Conservation (phyloP, 495 filamentous ascomycete species). For the Penicillium diatomitis region DNA sequence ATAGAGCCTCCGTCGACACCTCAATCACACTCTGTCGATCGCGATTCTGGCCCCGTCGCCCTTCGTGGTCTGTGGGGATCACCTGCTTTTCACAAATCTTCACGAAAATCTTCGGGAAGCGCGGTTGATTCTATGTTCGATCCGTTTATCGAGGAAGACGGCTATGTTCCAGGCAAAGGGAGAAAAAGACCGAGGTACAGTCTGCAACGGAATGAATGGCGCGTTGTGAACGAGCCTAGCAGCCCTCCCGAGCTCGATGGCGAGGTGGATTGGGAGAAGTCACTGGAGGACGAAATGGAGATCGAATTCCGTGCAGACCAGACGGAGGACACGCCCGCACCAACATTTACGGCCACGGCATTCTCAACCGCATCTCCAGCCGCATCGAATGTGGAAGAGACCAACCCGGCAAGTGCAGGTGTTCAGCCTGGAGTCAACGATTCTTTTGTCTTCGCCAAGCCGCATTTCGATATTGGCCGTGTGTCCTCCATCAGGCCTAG, state of each 20-base stretch:
- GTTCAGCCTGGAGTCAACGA: conserved; percentile 11
- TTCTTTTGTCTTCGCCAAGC: conserved; percentile 12
- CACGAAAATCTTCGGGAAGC: conserved; percentile 50
- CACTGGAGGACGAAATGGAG: conserved; percentile 29
- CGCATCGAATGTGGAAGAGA: conserved; percentile 2
- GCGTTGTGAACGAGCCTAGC: conserved; percentile 54
- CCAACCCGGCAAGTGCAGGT: conserved; percentile 4
- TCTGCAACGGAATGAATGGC: conserved; percentile 58
- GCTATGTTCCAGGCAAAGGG: conserved; percentile 49
- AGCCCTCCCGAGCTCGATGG: conserved; percentile 49
- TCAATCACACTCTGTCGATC: conserved; percentile 2
- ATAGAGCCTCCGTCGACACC: conserved; percentile 28
- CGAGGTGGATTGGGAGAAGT: conserved; percentile 21
- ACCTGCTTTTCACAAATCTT: conserved; percentile 65
- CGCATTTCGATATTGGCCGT: conserved; percentile 10
- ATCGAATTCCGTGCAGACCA: conserved; percentile 9
- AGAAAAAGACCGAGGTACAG: conserved; percentile 69
- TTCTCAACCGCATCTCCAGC: conserved; percentile 8
- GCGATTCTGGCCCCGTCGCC: neutral
- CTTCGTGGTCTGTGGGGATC: conserved; percentile 46
- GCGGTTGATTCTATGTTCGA: conserved; percentile 51
- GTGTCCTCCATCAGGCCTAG: conserved; percentile 5
- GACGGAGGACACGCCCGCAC: conserved; percentile 9
- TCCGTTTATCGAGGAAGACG: conserved; percentile 65
- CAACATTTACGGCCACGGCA: neutral